Conservation (phyloP, 192 early-diverging fungal genomes). For the Hyaloraphidium curvatum region DNA sequence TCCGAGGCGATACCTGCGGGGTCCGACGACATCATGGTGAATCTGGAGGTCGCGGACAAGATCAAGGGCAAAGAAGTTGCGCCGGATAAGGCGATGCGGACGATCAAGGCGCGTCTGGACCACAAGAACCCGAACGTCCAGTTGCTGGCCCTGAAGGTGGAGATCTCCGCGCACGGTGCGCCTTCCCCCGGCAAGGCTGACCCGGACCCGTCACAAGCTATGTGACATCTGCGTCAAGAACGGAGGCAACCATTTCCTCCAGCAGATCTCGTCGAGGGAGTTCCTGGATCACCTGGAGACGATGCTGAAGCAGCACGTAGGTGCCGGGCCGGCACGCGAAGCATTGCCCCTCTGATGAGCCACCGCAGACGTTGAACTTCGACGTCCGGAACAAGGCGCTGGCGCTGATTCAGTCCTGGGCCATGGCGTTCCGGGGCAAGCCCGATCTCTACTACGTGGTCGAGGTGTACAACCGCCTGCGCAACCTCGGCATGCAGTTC, state of each 20-base stretch:
- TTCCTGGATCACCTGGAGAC: conserved; percentile 70
- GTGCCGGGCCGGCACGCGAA: conserved; percentile 10
- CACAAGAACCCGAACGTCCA: conserved; percentile 91
- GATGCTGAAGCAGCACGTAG: conserved; percentile 34
- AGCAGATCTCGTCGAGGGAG: conserved; percentile 68
- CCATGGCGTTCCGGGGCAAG: conserved; percentile 54
- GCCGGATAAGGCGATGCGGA: conserved; percentile 49
- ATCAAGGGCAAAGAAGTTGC: conserved; percentile 66
- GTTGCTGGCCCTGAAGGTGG: conserved; percentile 57
- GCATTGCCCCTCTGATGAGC: conserved; percentile 1
- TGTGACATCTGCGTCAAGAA: conserved; percentile 92
- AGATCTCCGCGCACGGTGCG: not conserved
- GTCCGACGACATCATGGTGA: conserved; percentile 58
- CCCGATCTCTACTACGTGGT: conserved; percentile 55
- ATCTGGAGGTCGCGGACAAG: conserved; percentile 83
- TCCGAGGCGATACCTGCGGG: conserved; percentile 75
- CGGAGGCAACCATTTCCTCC: conserved; percentile 64
- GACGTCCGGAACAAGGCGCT: conserved; percentile 63
- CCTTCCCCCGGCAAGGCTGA: not conserved
- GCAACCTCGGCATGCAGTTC: conserved; percentile 50
- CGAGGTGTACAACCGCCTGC: conserved; percentile 64
- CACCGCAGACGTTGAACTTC: conserved; percentile 22
- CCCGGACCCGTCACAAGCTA: conserved; percentile 23
- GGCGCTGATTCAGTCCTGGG: conserved; percentile 78
- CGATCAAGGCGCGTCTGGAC: conserved; percentile 61